phyloP scores from a whole-genome alignment of 176 grass and related monocot species.

The Pontederia crassipes region DNA sequence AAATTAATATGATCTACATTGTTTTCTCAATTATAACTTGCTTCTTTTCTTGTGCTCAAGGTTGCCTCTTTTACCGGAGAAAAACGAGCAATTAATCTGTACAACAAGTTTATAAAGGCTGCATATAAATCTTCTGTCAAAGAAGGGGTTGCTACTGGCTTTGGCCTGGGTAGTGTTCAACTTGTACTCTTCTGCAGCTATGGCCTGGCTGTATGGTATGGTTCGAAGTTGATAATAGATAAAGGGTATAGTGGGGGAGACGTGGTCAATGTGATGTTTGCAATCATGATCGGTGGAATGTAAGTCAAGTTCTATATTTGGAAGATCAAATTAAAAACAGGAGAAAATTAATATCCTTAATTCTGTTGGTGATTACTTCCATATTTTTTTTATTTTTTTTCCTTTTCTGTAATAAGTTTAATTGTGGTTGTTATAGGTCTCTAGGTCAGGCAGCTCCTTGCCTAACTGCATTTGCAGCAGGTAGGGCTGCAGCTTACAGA shows the following conservation, averaged over 20 bases:
- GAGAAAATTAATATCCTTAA: background rate
- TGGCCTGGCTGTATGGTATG: constrained; percentile 53
- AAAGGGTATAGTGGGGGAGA: constrained; percentile 55
- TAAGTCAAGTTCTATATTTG: constrained; percentile 13
- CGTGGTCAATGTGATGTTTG: constrained; percentile 51
- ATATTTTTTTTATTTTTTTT: background rate
- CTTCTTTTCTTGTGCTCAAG: constrained; percentile 8
- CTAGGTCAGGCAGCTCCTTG: constrained; percentile 63
- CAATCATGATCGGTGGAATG: constrained; percentile 61
- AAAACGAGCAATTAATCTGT: constrained; percentile 40
- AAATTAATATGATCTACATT: too few species aligned
- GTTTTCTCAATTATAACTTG: too few species aligned
- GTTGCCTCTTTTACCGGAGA: constrained; percentile 72
- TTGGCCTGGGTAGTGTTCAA: constrained; percentile 55
- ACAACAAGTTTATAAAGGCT: constrained; percentile 47
- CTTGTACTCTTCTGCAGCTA: constrained; percentile 55
- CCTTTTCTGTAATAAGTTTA: constrained; percentile 2
- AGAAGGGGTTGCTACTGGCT: constrained; percentile 58
- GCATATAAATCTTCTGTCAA: constrained; percentile 29
- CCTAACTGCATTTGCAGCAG: constrained; percentile 68
- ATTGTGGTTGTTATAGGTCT: constrained; percentile 37
- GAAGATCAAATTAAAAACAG: background rate
- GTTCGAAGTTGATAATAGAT: constrained; percentile 37
- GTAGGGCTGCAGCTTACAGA: constrained; percentile 71
- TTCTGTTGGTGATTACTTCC: background rate